Base-by-base conservation (phyloP, 2,329 filamentous ascomycete species). In the Trichoderma citrinoviride region DNA sequence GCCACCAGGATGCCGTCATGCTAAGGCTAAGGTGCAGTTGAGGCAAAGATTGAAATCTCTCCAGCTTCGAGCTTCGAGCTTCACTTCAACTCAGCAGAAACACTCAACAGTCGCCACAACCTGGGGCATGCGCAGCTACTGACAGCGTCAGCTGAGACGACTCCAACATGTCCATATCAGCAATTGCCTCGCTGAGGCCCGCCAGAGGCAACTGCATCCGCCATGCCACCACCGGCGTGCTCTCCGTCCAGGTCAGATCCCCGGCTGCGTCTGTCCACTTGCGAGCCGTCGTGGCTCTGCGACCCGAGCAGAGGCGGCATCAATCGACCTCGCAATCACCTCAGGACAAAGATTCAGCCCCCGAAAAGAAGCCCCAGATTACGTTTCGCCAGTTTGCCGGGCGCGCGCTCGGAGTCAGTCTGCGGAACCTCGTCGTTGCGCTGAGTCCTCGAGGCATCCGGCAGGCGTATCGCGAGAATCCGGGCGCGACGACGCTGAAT, bases 381-480 rank as follows among this genome's bases (percentile, higher is more conserved):
- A 77, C 74, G 2, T 77, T 77, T 60, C 67, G 70, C 3, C 73
- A 71, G 53, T 74, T 73, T 43, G 55, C 69, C 2, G 69, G 71
- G 0, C 73, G 73, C 10, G 72, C 74, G 5, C 71, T 78, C 7
- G 72, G 71, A 14, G 74, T 71, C 47, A 74, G 74, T 40, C 66
- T 79, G 50, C 73, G 76, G 29, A 79, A 77, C 63, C 68, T 77
- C 14, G 69, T 67, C 6, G 70, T 74, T 23, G 73, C 75, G 2
- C 33, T 77, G 63, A 79, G 75, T 40, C 76, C 76, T 25, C 74
- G 72, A 41, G 75, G 75, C 17, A 73, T 79, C 19, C 73, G 71
- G 41, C 71, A 72, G 40, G 75, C 75, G 1, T 78, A 71, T 66
- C 73, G 70, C 44, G 74, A 77, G 41, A 72, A 71, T 6, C 77